phyloP scores from a whole-genome alignment of 441 rosid species.

The Syzygium syzygioides region DNA sequence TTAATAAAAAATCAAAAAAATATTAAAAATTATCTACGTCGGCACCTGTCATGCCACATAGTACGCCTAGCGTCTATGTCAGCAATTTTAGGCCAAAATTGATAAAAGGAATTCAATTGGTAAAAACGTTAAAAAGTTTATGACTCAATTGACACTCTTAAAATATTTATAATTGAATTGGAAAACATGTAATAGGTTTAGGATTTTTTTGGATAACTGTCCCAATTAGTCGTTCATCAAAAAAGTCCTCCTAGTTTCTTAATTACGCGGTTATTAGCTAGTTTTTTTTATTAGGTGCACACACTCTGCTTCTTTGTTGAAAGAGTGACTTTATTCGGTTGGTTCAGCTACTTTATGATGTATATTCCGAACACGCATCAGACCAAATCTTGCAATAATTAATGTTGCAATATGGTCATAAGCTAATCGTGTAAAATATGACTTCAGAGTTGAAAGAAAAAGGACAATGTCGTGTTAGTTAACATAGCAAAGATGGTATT shows the following conservation, averaged over 20 bases:
- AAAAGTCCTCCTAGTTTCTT: not conserved
- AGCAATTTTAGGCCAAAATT: too few relatives aligned
- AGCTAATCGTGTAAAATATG: not conserved
- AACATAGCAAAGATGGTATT: not conserved
- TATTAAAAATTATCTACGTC: too few relatives aligned
- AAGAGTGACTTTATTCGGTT: not conserved
- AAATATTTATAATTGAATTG: too few relatives aligned
- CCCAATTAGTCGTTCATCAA: too few relatives aligned
- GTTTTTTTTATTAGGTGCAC: not conserved
- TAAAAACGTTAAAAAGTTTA: too few relatives aligned
- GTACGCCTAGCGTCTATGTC: too few relatives aligned
- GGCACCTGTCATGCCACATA: too few relatives aligned
- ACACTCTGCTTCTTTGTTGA: not conserved
- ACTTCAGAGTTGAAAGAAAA: not conserved
- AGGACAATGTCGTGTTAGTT: not conserved
- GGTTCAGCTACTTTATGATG: not conserved
- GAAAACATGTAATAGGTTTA: too few relatives aligned
- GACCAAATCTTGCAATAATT: not conserved
- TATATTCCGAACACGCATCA: not conserved
- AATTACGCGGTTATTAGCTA: not conserved
- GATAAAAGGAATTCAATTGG: too few relatives aligned
- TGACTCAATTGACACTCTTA: too few relatives aligned
- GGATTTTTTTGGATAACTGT: too few relatives aligned
- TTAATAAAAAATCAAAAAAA: too few relatives aligned
- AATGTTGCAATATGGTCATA: not conserved